These are phyloP conservation scores for Pontederia paniculata DNA, from an alignment of 176 grass and related monocot genomes.

Conservation along the genomic window DNA sequence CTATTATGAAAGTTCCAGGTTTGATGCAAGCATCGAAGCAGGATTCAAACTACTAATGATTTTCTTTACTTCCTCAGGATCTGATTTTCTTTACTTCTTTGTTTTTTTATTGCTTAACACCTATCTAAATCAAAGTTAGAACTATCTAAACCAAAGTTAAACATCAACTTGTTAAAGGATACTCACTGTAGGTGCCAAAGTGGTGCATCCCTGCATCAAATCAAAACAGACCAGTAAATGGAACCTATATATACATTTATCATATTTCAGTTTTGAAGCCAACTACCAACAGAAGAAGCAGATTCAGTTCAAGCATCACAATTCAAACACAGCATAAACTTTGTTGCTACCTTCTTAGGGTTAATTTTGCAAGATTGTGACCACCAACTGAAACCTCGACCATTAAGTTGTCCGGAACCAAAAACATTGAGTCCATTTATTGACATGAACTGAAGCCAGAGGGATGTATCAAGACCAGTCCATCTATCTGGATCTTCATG, in stretches of 20 bases:
- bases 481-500: neutral
- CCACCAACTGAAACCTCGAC: constrained; percentile 30
- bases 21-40: too few species aligned
- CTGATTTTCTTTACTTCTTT: too few species aligned
- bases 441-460: constrained; percentile 14
- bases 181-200: constrained; percentile 12
- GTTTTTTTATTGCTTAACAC: neutral
- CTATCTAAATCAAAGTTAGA: too few species aligned
- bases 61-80: too few species aligned
- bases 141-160: neutral
- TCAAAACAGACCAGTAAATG: neutral
- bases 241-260: neutral
- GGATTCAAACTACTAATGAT: too few species aligned
- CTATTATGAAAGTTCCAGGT: too few species aligned
- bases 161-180: neutral
- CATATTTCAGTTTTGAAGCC: too few species aligned
- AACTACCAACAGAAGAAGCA: too few species aligned
- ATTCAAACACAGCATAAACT: neutral
- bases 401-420: constrained; percentile 20
- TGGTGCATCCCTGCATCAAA: constrained; percentile 15
- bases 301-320: too few species aligned
- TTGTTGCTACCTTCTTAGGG: neutral
- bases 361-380: constrained; percentile 26
- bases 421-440: neutral
- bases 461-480: neutral